Percentiles rank a stretch among this genome's conserved stretches.
These are phyloP conservation scores for Detonula confervacea DNA, from an alignment of 352 stramenopile species.

Conservation along the genomic window DNA sequence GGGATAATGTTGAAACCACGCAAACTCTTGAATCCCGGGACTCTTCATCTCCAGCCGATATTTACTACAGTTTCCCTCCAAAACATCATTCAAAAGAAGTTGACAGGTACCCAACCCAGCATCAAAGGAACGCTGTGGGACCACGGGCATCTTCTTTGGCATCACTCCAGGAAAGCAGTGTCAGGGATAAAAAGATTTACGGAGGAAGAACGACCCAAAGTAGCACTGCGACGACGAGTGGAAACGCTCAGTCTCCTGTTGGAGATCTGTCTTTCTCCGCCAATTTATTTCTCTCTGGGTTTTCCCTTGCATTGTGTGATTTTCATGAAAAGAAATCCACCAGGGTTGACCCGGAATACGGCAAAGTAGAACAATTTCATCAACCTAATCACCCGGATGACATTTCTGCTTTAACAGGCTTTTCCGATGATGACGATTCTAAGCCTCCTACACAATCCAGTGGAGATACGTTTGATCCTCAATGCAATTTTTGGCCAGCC, in stretches of 20 bases:
- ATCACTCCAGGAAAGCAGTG: neutral
- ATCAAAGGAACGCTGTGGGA: neutral
- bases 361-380: constrained; percentile 7
- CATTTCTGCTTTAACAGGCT: constrained; percentile 61
- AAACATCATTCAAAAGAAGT: constrained; percentile 11
- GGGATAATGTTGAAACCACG: neutral
- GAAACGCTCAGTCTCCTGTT: neutral
- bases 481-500: constrained; percentile 47
- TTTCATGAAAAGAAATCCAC: constrained; percentile 15
- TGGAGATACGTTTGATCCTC: constrained; percentile 46
- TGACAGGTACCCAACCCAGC: neutral
- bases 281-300: constrained; percentile 30
- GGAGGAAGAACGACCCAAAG: constrained; percentile 8
- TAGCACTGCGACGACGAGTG: neutral
- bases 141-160: neutral
- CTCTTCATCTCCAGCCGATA: constrained; percentile 17
- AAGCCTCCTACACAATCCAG: constrained; percentile 19
- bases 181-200: constrained; percentile 6
- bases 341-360: constrained; percentile 6
- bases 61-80: constrained; percentile 28
- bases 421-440: constrained; percentile 51
- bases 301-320: constrained; percentile 55
- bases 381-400: constrained; percentile 34
- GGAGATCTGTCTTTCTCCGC: constrained; percentile 34
- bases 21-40: constrained; percentile 5